These are phyloP conservation scores for Cubamyces lactineus DNA, from an alignment of 768 basidiomycete genomes.

Conservation along the genomic window DNA sequence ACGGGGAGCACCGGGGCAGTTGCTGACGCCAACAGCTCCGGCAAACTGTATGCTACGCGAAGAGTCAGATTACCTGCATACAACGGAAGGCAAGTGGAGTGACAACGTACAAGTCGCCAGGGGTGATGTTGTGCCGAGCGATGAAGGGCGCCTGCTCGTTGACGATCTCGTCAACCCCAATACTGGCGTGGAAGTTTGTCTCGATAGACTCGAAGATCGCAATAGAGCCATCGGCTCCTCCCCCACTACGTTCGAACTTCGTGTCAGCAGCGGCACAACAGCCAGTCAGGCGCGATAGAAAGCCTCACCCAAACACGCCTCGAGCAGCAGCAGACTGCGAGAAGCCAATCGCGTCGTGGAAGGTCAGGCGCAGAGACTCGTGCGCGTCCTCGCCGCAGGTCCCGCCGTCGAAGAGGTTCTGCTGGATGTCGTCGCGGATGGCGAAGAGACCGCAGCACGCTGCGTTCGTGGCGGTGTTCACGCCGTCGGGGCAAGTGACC, in stretches of 20 bases:
- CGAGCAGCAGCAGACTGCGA: neutral
- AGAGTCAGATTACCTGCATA: neutral
- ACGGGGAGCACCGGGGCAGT: constrained; percentile 44
- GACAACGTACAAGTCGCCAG: constrained; percentile 49
- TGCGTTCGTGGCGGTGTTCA: constrained; percentile 32
- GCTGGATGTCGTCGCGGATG: constrained; percentile 35
- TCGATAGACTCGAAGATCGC: constrained; percentile 47
- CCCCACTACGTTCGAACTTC: constrained; percentile 23
- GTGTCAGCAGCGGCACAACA: neutral
- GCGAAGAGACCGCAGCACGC: constrained; percentile 37
- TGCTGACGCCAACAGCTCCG: constrained; percentile 39
- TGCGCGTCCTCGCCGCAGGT: constrained; percentile 38
- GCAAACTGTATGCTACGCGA: constrained; percentile 40
- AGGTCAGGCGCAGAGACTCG: constrained; percentile 32
- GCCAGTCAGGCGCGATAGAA: neutral
- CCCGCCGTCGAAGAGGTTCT: constrained; percentile 33
- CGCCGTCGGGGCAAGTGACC: constrained; percentile 36
- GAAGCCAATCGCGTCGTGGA: constrained; percentile 32
- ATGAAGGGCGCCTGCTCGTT: constrained; percentile 41
- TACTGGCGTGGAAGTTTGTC: constrained; percentile 44
- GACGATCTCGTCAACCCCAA: constrained; percentile 46
- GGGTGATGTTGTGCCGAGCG: constrained; percentile 39
- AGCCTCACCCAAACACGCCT: constrained; percentile 10
- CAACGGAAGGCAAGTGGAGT: neutral
- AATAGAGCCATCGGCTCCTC: constrained; percentile 49